These are phyloP conservation scores for Saturnispora serradocipensis DNA, from an alignment of 805 yeast species.

Conservation along the genomic window DNA sequence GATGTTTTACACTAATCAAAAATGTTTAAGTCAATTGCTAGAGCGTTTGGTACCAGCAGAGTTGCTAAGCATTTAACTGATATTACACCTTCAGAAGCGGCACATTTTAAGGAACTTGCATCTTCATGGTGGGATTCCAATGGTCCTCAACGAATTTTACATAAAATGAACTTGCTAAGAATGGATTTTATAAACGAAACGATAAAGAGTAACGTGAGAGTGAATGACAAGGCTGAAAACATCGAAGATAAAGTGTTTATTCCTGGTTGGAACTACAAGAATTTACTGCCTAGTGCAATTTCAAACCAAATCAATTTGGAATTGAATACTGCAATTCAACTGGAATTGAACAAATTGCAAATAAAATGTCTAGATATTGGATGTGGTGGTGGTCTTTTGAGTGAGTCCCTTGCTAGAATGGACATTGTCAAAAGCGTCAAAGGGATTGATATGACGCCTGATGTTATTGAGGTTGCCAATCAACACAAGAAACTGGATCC, in stretches of 20 bases:
- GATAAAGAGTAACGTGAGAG: conserved; percentile 34
- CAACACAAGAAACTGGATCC: conserved; percentile 65
- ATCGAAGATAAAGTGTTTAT: conserved; percentile 46
- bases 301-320: conserved; percentile 38
- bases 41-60: conserved; percentile 1
- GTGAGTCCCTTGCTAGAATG: conserved; percentile 80
- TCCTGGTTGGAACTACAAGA: conserved; percentile 63
- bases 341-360: conserved; percentile 28
- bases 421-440: conserved; percentile 51
- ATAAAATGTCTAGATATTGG: conserved; percentile 76
- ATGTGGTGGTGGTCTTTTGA: conserved; percentile 95
- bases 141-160: conserved; percentile 89
- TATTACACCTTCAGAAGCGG: conserved; percentile 53
- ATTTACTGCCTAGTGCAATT: conserved; percentile 54
- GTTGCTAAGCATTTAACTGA: conserved; percentile 20
- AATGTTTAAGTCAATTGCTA: background rate
- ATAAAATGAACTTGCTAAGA: conserved; percentile 85
- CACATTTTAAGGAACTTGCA: conserved; percentile 81
- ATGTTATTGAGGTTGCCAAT: conserved; percentile 73
- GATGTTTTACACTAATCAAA: background rate
- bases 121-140: conserved; percentile 96
- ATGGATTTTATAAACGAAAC: conserved; percentile 76
- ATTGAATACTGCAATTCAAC: conserved; percentile 38
- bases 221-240: conserved; percentile 32
- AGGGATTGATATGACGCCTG: conserved; percentile 81